phyloP scores from a whole-genome alignment of 768 basidiomycete genomes.

The Rhizopogon sp. region DNA sequence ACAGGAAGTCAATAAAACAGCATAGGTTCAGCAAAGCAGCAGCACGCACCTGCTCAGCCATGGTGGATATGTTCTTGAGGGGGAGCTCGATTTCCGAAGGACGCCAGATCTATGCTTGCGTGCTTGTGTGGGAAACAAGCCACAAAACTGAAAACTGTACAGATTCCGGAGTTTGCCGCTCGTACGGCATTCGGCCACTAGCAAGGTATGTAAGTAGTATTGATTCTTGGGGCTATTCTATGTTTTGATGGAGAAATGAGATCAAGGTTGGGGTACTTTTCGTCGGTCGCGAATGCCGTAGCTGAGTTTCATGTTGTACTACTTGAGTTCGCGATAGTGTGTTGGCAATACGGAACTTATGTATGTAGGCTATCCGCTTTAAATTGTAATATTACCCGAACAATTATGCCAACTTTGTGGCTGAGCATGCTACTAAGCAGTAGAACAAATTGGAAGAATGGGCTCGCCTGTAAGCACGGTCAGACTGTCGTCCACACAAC shows the following conservation, averaged over 20 bases:
- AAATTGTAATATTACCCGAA: too few relatives aligned
- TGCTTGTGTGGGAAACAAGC: slow-evolving; percentile 26
- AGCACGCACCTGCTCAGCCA: slow-evolving; percentile 58
- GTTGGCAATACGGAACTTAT: too few relatives aligned
- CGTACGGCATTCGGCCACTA: background rate
- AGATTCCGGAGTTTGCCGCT: slow-evolving; percentile 24
- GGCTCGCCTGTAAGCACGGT: too few relatives aligned
- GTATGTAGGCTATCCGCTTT: too few relatives aligned
- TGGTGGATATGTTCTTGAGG: slow-evolving; percentile 25
- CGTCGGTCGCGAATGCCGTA: background rate
- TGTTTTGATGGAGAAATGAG: too few relatives aligned
- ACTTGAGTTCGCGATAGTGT: background rate
- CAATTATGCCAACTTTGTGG: too few relatives aligned
- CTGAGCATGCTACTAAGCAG: too few relatives aligned
- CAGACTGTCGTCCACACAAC: too few relatives aligned
- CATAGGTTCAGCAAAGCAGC: background rate
- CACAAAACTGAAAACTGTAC: slow-evolving; percentile 35
- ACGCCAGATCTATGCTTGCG: background rate
- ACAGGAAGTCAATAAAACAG: background rate
- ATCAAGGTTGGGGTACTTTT: too few relatives aligned
- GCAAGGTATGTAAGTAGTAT: too few relatives aligned
- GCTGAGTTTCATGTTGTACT: background rate
- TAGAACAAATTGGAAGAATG: too few relatives aligned
- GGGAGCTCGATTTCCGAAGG: slow-evolving; percentile 3
- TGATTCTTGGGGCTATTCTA: too few relatives aligned